Percentiles rank a stretch among this genome's conserved stretches.
Evolutionary conservation across 768 basidiomycete genomes (phyloP).

Genomic region (Boletus rubescentipes): DNA sequence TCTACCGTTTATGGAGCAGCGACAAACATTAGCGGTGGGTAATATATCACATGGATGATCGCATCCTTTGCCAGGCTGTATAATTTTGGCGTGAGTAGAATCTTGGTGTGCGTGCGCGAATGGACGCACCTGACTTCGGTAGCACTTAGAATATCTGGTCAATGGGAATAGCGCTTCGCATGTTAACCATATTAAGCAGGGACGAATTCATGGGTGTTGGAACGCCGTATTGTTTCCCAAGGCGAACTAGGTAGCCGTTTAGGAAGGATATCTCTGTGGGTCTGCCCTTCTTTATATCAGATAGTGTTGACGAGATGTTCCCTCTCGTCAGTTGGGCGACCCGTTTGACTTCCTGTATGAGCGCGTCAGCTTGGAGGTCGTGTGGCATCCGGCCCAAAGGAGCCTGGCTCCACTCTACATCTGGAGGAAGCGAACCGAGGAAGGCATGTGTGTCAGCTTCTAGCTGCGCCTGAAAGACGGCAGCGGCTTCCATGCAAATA

Average conservation of each 20-base stretch:
- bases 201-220: slow-evolving; percentile 55
- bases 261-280: slow-evolving; percentile 78
- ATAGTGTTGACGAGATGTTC: slow-evolving; percentile 82
- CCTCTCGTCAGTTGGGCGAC: slow-evolving; percentile 56
- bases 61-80: background rate
- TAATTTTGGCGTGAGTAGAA: background rate
- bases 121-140: slow-evolving; percentile 11
- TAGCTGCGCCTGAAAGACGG: slow-evolving; percentile 54
- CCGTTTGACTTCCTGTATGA: slow-evolving; percentile 57
- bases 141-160: slow-evolving; percentile 39
- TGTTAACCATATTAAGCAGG: slow-evolving; percentile 58
- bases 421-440: slow-evolving; percentile 24
- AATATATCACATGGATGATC: background rate
- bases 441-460: slow-evolving; percentile 38
- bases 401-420: slow-evolving; percentile 24
- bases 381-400: slow-evolving; percentile 43
- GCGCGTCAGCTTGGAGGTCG: slow-evolving; percentile 41
- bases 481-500: slow-evolving; percentile 73
- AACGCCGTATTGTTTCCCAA: slow-evolving; percentile 59
- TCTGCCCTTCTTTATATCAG: slow-evolving; percentile 61
- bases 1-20: background rate
- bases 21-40: background rate
- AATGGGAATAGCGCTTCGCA: slow-evolving; percentile 55
- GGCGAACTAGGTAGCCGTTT: slow-evolving; percentile 73
- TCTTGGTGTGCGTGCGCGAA: background rate